phyloP scores from a whole-genome alignment of 176 grass and related monocot genomes.

The Thinopyrum elongatum region DNA sequence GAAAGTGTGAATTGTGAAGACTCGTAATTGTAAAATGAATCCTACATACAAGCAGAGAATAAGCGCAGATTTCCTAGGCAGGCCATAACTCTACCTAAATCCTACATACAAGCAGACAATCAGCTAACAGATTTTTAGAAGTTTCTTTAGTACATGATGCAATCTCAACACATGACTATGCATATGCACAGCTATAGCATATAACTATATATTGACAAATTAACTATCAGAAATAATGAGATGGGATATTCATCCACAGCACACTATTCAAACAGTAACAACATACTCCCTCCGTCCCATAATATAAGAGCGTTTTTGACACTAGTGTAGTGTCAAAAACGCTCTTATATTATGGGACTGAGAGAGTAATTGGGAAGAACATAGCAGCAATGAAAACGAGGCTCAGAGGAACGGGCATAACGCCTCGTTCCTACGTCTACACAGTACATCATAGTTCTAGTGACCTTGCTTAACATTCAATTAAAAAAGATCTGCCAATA shows the following conservation, averaged over 20 bases:
- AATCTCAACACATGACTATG: background rate
- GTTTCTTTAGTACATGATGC: conserved; percentile 3
- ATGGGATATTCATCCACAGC: background rate
- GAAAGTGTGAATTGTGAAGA: too few relatives aligned
- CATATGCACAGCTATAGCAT: background rate
- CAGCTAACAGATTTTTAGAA: background rate
- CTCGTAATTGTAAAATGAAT: too few relatives aligned
- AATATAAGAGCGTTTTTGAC: too few relatives aligned
- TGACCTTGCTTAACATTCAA: background rate
- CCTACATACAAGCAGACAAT: background rate
- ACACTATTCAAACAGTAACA: background rate
- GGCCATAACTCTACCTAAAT: too few relatives aligned
- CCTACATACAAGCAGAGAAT: too few relatives aligned
- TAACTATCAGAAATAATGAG: background rate
- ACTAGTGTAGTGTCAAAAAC: too few relatives aligned
- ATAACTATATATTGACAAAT: background rate
- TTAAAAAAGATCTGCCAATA: conserved; percentile 15
- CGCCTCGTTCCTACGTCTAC: background rate
- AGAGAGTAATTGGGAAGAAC: too few relatives aligned
- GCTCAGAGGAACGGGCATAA: background rate
- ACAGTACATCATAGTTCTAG: background rate
- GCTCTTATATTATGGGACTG: too few relatives aligned
- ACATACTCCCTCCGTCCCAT: too few relatives aligned
- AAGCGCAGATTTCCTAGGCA: too few relatives aligned
- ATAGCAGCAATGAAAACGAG: too few relatives aligned